Evolutionary conservation across 2,329 filamentous ascomycete genomes (phyloP), one percentile per base, ranked within the genome.

Genomic region (Cladobotryum mycophilum): DNA sequence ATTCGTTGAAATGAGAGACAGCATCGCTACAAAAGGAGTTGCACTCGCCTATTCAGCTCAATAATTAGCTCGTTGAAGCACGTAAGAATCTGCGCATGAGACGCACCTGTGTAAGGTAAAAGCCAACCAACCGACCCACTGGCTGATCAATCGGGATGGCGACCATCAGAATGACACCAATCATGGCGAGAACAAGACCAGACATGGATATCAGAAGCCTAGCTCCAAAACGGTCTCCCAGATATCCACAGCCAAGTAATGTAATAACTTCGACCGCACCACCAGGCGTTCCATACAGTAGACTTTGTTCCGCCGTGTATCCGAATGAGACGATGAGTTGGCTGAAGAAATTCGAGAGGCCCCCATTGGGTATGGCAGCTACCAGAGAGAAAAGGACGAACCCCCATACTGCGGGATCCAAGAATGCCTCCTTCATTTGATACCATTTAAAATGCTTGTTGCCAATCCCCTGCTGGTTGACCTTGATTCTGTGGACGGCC

Each of bases 391-490:
- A 53, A 7, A 53, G 44, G 14, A 47, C 48, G 25, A 53, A 51
- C 2, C 22, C 51, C 51, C 51, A 53, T 17, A 51, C 41, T 15
- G 35, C 45, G 12, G 51, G 51, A 15, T 53, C 51, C n/a, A 33
- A 14, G 5, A 53, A 12, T 11, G 51, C 51, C 20, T 53, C 67
- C 45, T 62, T 63, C 37, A 84, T 67, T 60, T 88, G 84, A 48
- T 84, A 79, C 60, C 73, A 63, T 60, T 85, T 85, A 66, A 81
- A 85, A 55, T 86, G 79, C 66, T 83, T 84, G 58, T 86, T 86
- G 4, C 82, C 82, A 17, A 86, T 81, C 4, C 84, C 84, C 60
- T 86, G 82, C 53, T 84, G 76, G 54, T 87, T 87, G 33, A 76
- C 66, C 0, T 82, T 70, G 40, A 87, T 81, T 6, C 84, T 73